phyloP scores from a whole-genome alignment of 306 rosid species.

The Abrus pulchellus region DNA sequence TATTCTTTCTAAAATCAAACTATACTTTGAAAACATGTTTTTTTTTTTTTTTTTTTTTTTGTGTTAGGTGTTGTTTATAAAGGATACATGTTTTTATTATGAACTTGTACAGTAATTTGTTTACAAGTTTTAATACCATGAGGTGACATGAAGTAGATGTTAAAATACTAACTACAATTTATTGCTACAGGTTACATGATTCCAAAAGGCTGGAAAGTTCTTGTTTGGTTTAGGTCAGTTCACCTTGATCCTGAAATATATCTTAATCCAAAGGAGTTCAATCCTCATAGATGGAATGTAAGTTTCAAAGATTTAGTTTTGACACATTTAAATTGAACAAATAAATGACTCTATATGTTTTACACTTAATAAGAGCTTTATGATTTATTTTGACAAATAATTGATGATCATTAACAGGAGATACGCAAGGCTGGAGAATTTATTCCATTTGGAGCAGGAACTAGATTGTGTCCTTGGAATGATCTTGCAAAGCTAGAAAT shows the following conservation, averaged over 20 bases:
- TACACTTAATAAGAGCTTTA: not conserved
- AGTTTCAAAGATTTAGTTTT: conserved; percentile 1
- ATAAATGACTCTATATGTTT: not conserved
- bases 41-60: too few relatives aligned
- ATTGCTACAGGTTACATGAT: conserved; percentile 63
- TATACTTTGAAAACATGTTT: too few relatives aligned
- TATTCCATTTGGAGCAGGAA: conserved; percentile 87
- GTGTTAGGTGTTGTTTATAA: too few relatives aligned
- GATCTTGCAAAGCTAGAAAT: conserved; percentile 70
- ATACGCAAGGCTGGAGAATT: conserved; percentile 71
- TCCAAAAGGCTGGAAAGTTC: conserved; percentile 82
- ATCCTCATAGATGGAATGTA: conserved; percentile 82
- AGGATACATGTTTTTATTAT: not conserved
- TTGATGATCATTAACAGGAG: conserved; percentile 33
- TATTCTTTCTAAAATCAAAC: too few relatives aligned
- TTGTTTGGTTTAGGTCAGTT: conserved; percentile 77
- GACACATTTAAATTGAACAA: not conserved
- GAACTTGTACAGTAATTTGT: too few relatives aligned
- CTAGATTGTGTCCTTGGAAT: conserved; percentile 69
- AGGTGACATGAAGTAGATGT: too few relatives aligned
- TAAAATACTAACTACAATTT: not conserved
- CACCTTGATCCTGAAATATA: conserved; percentile 70
- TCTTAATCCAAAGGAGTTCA: conserved; percentile 68
- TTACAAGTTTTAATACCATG: too few relatives aligned
- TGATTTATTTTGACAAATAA: conserved; percentile 1